phyloP scores from a whole-genome alignment of 1,284 basidiomycete species.

The Marasmius fiardii region DNA sequence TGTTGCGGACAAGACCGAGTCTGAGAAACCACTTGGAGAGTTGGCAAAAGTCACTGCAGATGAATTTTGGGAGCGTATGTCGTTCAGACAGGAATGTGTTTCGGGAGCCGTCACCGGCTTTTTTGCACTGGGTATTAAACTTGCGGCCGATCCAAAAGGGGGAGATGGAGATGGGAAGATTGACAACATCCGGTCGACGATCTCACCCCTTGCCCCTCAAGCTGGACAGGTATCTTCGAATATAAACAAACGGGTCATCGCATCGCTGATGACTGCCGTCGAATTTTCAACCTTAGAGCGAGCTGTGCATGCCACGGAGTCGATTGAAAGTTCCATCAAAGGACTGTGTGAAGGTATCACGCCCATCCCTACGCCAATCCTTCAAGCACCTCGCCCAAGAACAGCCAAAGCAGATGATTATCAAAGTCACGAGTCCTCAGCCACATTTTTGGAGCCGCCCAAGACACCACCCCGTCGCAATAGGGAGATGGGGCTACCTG shows the following conservation, averaged over 20 bases:
- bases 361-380: slow-evolving; percentile 22
- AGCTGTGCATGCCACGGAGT: slow-evolving; percentile 64
- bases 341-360: slow-evolving; percentile 66
- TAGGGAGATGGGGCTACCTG: slow-evolving; percentile 30
- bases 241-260: slow-evolving; percentile 66
- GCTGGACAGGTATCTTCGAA: slow-evolving; percentile 60
- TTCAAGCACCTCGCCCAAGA: slow-evolving; percentile 12
- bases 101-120: slow-evolving; percentile 86
- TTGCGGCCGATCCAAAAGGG: slow-evolving; percentile 17
- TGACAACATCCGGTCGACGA: slow-evolving; percentile 19
- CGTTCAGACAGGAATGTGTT: slow-evolving; percentile 89
- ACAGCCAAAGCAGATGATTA: neutral
- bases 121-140: slow-evolving; percentile 61
- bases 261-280: slow-evolving; percentile 65
- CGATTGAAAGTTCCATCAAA: slow-evolving; percentile 63
- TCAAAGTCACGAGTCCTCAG: slow-evolving; percentile 31
- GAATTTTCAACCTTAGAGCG: slow-evolving; percentile 74
- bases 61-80: slow-evolving; percentile 96
- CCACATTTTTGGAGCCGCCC: slow-evolving; percentile 31
- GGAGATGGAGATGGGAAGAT: slow-evolving; percentile 11
- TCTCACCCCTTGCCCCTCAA: slow-evolving; percentile 46
- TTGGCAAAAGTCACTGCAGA: slow-evolving; percentile 55
- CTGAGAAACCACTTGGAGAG: slow-evolving; percentile 40
- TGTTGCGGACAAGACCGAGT: slow-evolving; percentile 26
- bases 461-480: slow-evolving; percentile 46